Conservation (phyloP, 2,329 filamentous ascomycete species). For the Xylariomycetidae sp. region DNA sequence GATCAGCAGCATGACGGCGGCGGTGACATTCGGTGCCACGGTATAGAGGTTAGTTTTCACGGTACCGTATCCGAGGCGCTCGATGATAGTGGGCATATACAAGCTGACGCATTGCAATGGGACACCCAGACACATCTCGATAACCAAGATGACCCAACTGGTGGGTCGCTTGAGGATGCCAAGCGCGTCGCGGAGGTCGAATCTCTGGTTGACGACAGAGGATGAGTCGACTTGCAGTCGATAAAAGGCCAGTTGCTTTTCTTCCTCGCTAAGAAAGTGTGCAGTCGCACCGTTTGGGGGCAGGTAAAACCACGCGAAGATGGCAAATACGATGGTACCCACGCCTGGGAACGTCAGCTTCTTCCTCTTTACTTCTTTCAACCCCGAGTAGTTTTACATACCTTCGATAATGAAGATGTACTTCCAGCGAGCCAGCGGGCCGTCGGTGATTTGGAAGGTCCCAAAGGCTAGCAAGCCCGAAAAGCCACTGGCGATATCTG, state of each 20-base stretch:
- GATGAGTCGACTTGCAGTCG: conserved; percentile 70
- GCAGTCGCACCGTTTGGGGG: conserved; percentile 58
- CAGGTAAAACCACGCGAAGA: conserved; percentile 63
- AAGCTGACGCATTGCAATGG: conserved; percentile 49
- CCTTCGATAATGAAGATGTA: conserved; percentile 40
- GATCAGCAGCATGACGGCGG: conserved; percentile 64
- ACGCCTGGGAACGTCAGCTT: conserved; percentile 23
- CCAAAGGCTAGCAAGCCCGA: conserved; percentile 39
- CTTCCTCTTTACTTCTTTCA: neutral
- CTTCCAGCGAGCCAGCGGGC: conserved; percentile 32
- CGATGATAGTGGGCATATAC: conserved; percentile 49
- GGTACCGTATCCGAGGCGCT: conserved; percentile 38
- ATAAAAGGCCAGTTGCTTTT: conserved; percentile 61
- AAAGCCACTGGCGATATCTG: conserved; percentile 59
- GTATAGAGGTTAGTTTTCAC: conserved; percentile 71
- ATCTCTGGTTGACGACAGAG: conserved; percentile 47
- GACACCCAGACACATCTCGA: conserved; percentile 52
- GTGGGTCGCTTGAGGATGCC: conserved; percentile 43
- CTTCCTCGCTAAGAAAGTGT: conserved; percentile 56
- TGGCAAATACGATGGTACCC: conserved; percentile 52
- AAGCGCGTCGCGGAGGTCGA: conserved; percentile 43
- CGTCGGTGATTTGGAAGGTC: conserved; percentile 36
- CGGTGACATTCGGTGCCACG: conserved; percentile 70
- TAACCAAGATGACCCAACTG: conserved; percentile 41
- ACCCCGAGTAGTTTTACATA: neutral